Evolutionary conservation across 345 rosid genomes (phyloP).

Genomic region (Ricinus communis): DNA sequence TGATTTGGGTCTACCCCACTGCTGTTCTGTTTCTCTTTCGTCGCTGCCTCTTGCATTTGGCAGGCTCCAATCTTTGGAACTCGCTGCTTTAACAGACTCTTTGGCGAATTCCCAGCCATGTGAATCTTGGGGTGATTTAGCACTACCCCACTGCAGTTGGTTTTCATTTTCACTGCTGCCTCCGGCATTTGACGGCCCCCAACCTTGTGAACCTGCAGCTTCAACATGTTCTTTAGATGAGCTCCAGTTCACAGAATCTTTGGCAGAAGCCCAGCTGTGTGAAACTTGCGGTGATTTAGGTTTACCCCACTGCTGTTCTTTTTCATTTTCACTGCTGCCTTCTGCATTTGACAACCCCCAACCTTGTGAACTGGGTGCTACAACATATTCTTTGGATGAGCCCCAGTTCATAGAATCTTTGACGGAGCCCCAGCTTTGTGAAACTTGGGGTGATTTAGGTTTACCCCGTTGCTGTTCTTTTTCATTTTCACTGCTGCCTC

Average conservation of each 20-base stretch:
- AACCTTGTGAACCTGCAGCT: too few species aligned
- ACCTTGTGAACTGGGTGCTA: background rate
- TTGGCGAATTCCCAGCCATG: conserved; percentile 37
- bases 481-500: background rate
- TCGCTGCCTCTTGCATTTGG: background rate
- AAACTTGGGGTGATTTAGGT: conserved; percentile 23
- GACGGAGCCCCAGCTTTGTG: conserved; percentile 37
- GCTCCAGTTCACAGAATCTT: conserved; percentile 42
- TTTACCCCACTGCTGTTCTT: conserved; percentile 42
- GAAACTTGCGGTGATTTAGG: conserved; percentile 12
- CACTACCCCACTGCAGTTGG: conserved; percentile 43
- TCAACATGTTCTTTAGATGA: background rate
- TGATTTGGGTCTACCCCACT: conserved; percentile 27
- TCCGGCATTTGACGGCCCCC: conserved; percentile 12
- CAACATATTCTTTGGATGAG: background rate
- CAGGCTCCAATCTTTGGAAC: background rate
- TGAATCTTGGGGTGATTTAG: conserved; percentile 10
- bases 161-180: conserved; percentile 34
- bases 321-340: conserved; percentile 33
- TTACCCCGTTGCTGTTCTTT: conserved; percentile 10
- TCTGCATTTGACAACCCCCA: conserved; percentile 12
- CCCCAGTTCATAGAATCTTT: conserved; percentile 43
- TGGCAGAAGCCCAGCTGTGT: conserved; percentile 38
- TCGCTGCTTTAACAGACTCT: background rate
- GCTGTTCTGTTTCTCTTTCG: background rate